These are phyloP conservation scores for Entomortierella beljakovae DNA, from an alignment of 192 early-diverging fungal species.

Conservation along the genomic window DNA sequence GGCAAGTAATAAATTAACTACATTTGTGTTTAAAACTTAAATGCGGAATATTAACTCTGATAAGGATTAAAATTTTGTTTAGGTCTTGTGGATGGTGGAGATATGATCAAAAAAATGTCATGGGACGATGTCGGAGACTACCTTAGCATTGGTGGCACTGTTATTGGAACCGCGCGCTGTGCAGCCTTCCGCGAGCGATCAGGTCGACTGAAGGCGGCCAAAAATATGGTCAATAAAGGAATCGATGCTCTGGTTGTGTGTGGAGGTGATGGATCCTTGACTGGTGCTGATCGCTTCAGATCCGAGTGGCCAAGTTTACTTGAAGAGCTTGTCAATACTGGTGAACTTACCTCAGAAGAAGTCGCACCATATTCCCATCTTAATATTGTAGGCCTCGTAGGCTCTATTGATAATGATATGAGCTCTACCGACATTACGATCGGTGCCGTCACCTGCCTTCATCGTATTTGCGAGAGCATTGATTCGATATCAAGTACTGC, in stretches of 20 bases:
- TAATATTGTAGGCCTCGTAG: conserved; percentile 96
- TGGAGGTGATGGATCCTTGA: conserved; percentile 97
- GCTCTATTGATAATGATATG: conserved; percentile 98
- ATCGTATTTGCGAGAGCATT: conserved; percentile 95
- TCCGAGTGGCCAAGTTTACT: conserved; percentile 91
- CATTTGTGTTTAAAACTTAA: background rate
- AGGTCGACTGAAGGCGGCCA: conserved; percentile 85
- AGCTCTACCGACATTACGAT: conserved; percentile 94
- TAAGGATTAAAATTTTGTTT: background rate
- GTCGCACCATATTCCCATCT: conserved; percentile 73
- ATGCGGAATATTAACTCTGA: background rate
- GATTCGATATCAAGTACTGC: conserved; percentile 95
- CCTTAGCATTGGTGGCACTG: conserved; percentile 88
- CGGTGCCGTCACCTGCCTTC: conserved; percentile 92
- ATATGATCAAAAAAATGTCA: conserved; percentile 81
- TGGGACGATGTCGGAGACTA: conserved; percentile 96
- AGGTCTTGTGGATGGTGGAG: conserved; percentile 94
- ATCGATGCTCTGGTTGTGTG: conserved; percentile 96
- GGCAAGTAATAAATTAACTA: conserved; percentile 49
- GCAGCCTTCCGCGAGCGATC: conserved; percentile 84
- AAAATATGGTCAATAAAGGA: conserved; percentile 89
- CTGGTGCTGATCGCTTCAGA: conserved; percentile 92
- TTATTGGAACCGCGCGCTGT: conserved; percentile 95
- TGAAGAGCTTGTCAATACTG: conserved; percentile 73
- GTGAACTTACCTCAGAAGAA: conserved; percentile 66